phyloP scores from a whole-genome alignment of 768 basidiomycete species.

The Macrolepiota fuliginosa region DNA sequence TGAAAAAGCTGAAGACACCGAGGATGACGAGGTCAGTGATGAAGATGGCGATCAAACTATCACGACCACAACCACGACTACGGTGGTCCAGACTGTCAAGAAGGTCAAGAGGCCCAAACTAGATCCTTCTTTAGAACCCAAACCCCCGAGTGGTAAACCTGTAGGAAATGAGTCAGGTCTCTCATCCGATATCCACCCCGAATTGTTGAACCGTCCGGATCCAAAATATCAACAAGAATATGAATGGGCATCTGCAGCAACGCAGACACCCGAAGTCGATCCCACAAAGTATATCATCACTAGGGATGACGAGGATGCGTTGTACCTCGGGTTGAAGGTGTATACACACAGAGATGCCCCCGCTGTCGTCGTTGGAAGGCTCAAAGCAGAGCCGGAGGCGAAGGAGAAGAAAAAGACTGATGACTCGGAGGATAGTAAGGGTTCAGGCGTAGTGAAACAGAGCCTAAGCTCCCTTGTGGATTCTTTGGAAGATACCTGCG shows the following conservation, averaged over 20 bases:
- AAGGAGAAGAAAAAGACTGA: constrained; percentile 10
- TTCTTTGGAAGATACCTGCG: not conserved
- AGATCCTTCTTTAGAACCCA: not conserved
- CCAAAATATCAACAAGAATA: constrained; percentile 9
- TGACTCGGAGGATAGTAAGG: not conserved
- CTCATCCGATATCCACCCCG: not conserved
- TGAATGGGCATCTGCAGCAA: not conserved
- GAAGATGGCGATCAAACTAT: constrained; percentile 20
- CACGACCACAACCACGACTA: constrained; percentile 28
- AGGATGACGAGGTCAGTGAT: not conserved
- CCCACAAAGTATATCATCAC: constrained; percentile 22
- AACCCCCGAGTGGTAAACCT: not conserved
- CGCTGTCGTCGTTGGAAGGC: constrained; percentile 30
- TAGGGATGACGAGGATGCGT: constrained; percentile 34
- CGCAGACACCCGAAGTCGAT: constrained; percentile 3
- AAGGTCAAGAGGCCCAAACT: constrained; percentile 21
- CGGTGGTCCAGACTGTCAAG: constrained; percentile 20
- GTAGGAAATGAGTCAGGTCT: not conserved
- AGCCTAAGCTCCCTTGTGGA: constrained; percentile 2
- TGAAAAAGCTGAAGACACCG: not conserved
- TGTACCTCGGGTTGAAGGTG: constrained; percentile 38
- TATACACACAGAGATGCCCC: constrained; percentile 44
- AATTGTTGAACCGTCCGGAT: constrained; percentile 4
- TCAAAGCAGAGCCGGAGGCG: constrained; percentile 31
- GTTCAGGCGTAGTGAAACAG: not conserved